Conservation (phyloP, 768 basidiomycete genomes). For the Paxillus ammoniavirescens region DNA sequence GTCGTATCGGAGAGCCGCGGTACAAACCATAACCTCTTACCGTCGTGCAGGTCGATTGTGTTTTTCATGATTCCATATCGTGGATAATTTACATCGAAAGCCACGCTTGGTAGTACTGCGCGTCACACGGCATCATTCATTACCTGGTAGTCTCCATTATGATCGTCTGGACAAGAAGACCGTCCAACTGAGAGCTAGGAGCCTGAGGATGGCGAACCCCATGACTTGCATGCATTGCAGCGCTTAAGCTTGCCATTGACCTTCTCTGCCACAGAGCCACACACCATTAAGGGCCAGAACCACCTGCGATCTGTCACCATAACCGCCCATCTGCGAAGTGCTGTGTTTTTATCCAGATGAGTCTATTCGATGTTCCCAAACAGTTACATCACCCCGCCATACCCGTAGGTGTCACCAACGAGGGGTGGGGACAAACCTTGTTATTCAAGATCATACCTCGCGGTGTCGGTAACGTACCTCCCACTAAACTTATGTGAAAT, state of each 20-base stretch:
- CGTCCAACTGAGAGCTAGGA: too few relatives aligned
- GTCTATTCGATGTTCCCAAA: not conserved
- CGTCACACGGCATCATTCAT: too few relatives aligned
- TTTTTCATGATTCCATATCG: too few relatives aligned
- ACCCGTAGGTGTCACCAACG: not conserved
- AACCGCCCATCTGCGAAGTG: not conserved
- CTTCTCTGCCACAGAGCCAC: not conserved
- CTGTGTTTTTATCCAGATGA: not conserved
- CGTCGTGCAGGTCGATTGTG: too few relatives aligned
- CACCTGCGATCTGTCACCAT: not conserved
- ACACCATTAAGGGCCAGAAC: not conserved
- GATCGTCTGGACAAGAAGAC: too few relatives aligned
- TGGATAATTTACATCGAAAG: too few relatives aligned
- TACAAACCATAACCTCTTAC: not conserved
- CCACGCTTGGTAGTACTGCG: too few relatives aligned
- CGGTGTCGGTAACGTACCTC: not conserved
- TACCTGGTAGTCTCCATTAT: too few relatives aligned
- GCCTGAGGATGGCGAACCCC: too few relatives aligned
- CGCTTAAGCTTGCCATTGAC: not conserved
- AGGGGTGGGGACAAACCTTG: not conserved
- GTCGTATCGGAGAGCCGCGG: too few relatives aligned
- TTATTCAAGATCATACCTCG: not conserved
- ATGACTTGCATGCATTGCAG: not conserved
- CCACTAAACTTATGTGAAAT: too few relatives aligned
- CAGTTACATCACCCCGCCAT: not conserved